Conservation (phyloP, 805 yeast species). For the Starmerella etchellsii region DNA sequence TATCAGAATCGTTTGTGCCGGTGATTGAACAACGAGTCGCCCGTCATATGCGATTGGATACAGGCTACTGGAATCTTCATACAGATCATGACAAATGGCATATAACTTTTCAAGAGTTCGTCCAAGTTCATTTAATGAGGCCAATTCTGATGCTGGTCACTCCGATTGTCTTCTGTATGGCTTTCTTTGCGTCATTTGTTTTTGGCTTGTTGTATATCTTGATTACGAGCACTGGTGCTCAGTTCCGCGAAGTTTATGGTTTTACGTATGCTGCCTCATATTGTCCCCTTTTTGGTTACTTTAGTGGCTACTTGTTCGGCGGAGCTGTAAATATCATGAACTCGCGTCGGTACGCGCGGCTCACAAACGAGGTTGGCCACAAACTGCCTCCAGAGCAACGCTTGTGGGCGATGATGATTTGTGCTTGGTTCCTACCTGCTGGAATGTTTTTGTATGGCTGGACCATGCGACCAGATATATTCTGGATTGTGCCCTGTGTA, state of each 20-base stretch:
- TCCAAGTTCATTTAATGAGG: conserved; percentile 57
- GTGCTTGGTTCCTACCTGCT: conserved; percentile 49
- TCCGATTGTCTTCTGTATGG: conserved; percentile 32
- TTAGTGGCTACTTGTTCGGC: conserved; percentile 26
- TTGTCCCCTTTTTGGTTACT: conserved; percentile 27
- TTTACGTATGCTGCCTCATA: conserved; percentile 26
- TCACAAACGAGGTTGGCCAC: conserved; percentile 26
- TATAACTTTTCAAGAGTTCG: conserved; percentile 49
- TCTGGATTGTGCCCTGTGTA: conserved; percentile 47
- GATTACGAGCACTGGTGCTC: conserved; percentile 30
- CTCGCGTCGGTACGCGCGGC: conserved; percentile 28
- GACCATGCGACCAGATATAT: conserved; percentile 56
- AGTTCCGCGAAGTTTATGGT: conserved; percentile 25
- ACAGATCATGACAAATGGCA: conserved; percentile 85
- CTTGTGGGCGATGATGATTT: conserved; percentile 63
- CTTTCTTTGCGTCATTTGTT: conserved; percentile 32
- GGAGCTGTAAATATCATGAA: conserved; percentile 27
- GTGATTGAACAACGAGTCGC: conserved; percentile 55
- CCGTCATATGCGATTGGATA: conserved; percentile 48
- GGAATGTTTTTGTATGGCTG: conserved; percentile 83
- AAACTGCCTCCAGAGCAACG: conserved; percentile 65
- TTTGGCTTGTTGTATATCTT: conserved; percentile 34
- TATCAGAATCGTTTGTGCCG: conserved; percentile 30
- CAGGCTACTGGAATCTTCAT: conserved; percentile 72
- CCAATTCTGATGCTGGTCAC: conserved; percentile 62